Evolutionary conservation across 106 monocot species (phyloP).

Genomic region (Dioscorea zingiberensis): DNA sequence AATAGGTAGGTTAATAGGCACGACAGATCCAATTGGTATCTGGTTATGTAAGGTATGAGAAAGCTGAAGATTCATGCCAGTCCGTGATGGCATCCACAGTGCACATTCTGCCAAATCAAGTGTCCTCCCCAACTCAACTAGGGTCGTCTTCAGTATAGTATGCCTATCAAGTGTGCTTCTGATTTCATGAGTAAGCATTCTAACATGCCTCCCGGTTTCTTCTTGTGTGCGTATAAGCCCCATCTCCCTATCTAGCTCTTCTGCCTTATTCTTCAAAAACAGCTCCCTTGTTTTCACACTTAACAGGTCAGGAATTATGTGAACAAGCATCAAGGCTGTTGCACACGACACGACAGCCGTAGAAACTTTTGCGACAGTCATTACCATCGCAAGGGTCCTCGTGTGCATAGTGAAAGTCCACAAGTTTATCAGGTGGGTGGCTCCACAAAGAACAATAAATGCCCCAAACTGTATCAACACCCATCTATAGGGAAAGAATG

Average conservation of each 20-base stretch:
- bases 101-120: constrained; percentile 77
- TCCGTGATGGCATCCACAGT: constrained; percentile 88
- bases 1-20: constrained; percentile 69
- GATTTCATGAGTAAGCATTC: constrained; percentile 93
- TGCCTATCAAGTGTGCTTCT: constrained; percentile 87
- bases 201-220: constrained; percentile 82
- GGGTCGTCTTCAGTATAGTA: constrained; percentile 83
- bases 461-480: constrained; percentile 88
- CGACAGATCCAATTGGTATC: constrained; percentile 36
- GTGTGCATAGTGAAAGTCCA: constrained; percentile 77
- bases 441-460: constrained; percentile 93
- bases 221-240: constrained; percentile 85
- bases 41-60: constrained; percentile 67
- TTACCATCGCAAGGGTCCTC: constrained; percentile 61
- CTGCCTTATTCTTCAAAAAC: constrained; percentile 80
- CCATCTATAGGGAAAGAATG: constrained; percentile 91
- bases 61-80: constrained; percentile 64
- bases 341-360: constrained; percentile 83
- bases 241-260: constrained; percentile 77
- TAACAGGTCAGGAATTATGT: constrained; percentile 87
- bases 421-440: constrained; percentile 86
- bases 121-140: constrained; percentile 78
- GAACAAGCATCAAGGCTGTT: constrained; percentile 84
- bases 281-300: constrained; percentile 80
- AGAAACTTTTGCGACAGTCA: constrained; percentile 73